Evolutionary conservation across 306 rosid species (phyloP).

Genomic region (Cicer pinnatifidum): DNA sequence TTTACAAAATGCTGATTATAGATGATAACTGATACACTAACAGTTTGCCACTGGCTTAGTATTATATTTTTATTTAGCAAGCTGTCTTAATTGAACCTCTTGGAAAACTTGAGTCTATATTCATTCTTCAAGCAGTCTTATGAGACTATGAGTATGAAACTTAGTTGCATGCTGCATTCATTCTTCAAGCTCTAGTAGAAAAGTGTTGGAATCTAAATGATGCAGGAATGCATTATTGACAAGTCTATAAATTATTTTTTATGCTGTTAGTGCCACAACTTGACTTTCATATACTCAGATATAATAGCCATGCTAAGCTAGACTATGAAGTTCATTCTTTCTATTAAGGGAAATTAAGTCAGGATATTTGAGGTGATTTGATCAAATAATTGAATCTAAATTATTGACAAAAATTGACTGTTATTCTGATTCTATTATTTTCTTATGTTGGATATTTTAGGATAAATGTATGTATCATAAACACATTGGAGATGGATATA

Average conservation of each 20-base stretch:
- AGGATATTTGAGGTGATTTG: background rate
- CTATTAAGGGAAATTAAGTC: background rate
- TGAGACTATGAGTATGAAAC: background rate
- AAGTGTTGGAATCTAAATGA: background rate
- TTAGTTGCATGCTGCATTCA: background rate
- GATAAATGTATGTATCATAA: background rate
- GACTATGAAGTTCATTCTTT: background rate
- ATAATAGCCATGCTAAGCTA: no score
- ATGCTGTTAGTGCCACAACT: background rate
- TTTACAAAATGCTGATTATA: background rate
- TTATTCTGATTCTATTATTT: no score
- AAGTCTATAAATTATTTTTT: background rate
- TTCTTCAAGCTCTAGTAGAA: background rate
- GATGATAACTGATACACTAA: background rate
- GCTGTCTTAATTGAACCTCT: background rate
- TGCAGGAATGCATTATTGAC: background rate
- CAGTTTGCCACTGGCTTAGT: background rate
- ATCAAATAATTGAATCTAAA: background rate
- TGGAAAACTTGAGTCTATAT: slow-evolving; percentile 2
- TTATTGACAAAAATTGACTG: background rate
- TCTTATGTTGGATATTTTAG: background rate
- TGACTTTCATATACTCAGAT: background rate
- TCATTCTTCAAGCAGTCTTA: background rate
- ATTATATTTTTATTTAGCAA: slow-evolving; percentile 4
- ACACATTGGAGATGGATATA: background rate